These are phyloP conservation scores for Arctium minus DNA, from an alignment of 129 eudicot genomes.

Conservation along the genomic window DNA sequence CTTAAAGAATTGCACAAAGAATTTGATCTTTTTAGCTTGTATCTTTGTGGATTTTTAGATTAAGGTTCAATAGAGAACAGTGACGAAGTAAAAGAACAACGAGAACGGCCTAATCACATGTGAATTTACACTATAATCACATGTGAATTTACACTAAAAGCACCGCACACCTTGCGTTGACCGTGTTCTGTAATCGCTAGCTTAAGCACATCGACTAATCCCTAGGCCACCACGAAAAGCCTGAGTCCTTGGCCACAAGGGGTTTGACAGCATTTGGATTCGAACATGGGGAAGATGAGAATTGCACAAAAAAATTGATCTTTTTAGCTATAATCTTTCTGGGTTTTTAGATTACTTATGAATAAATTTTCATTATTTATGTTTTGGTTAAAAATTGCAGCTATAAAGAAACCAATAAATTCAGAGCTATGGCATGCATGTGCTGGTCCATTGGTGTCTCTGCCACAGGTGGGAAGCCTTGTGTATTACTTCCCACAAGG, in stretches of 20 bases:
- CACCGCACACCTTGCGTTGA: no score
- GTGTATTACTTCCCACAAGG: conserved; percentile 99
- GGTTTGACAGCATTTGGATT: no score
- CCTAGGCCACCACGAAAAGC: no score
- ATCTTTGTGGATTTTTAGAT: not conserved
- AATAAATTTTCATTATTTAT: not conserved
- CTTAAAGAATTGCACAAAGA: not conserved
- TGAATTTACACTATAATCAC: no score
- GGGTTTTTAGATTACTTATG: not conserved
- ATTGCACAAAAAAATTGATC: not conserved
- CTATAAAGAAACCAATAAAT: conserved; percentile 53
- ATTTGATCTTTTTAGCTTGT: not conserved
- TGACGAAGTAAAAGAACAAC: no score
- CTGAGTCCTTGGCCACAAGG: no score
- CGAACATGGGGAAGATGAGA: not conserved
- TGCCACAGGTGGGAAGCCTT: conserved; percentile 97
- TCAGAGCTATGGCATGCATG: conserved; percentile 99
- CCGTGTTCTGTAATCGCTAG: no score
- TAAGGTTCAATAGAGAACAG: no score
- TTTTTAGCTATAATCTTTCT: not conserved
- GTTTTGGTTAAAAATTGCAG: not conserved
- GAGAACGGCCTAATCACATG: no score
- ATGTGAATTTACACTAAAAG: no score
- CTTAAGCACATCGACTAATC: no score
- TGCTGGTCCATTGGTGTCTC: conserved; percentile 92